phyloP scores from a whole-genome alignment of 768 basidiomycete genomes.

The Artomyces pyxidatus region DNA sequence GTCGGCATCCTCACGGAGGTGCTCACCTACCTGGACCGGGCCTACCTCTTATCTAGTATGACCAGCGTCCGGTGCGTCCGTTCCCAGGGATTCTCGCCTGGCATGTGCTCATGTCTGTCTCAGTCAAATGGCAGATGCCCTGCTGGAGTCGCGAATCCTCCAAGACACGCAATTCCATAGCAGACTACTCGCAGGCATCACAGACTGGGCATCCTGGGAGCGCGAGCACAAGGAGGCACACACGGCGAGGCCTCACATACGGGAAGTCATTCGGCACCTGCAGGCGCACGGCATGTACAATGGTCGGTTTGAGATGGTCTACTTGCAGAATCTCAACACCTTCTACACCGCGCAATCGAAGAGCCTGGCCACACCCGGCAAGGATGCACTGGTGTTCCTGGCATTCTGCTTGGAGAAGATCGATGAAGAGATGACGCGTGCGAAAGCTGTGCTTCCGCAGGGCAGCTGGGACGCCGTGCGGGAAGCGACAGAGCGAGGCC shows the following conservation, averaged over 20 bases:
- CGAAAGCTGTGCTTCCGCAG: constrained; percentile 40
- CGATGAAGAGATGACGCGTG: constrained; percentile 50
- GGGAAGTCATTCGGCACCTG: constrained; percentile 48
- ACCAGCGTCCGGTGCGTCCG: constrained; percentile 20
- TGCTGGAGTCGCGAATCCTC: constrained; percentile 7
- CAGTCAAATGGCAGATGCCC: constrained; percentile 8
- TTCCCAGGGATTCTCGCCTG: neutral
- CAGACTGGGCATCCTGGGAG: constrained; percentile 14
- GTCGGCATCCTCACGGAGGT: constrained; percentile 34
- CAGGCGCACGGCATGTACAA: constrained; percentile 48
- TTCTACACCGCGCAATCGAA: constrained; percentile 51
- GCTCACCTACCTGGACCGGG: constrained; percentile 4
- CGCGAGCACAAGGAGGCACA: constrained; percentile 28
- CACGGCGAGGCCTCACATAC: constrained; percentile 33
- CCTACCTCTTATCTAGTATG: constrained; percentile 28
- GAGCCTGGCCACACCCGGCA: constrained; percentile 27
- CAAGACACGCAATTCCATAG: neutral
- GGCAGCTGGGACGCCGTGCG: constrained; percentile 42
- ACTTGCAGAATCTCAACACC: constrained; percentile 38
- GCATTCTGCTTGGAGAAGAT: constrained; percentile 36
- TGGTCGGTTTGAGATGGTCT: constrained; percentile 46
- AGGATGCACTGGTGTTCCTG: constrained; percentile 47
- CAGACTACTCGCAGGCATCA: neutral
- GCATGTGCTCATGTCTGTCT: neutral
- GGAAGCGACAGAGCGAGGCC: constrained; percentile 44